Base-by-base conservation (phyloP, 163 green algal genomes). In the Chloromonas sp. region DNA sequence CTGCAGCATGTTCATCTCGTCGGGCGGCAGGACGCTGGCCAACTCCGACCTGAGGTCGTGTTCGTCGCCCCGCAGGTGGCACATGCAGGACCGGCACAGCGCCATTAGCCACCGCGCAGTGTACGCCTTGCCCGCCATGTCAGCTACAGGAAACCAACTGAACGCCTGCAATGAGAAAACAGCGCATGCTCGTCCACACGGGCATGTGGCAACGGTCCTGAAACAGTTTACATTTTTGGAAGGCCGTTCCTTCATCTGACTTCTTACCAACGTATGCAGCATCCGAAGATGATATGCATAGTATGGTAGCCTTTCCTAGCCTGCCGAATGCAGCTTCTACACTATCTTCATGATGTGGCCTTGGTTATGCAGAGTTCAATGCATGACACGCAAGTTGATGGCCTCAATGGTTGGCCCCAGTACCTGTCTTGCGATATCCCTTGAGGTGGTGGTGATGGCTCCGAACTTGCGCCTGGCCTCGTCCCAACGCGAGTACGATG, bases 371-470 rank as follows among this genome's bases (percentile, higher is more conserved):
- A 36, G 36, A 36, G 36, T 36, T 36, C 36, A 36, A 36, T 36
- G 36, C 36, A 36, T 36, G 36, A 36, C 36, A 36, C 36, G 36
- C 36, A 36, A 36, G 36, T 36, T 36, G 36, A 36, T 36, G 36
- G 36, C 36, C 36, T 36, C 36, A 36, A 36, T 36, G 36, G 36
- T 36, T 36, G 36, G 66, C 66, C 5, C 5, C 66, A 11, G 71
- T 60, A 82, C 89, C 89, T 92, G 89, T 36, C 89, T 78, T 59
- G 84, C 88, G 11, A 92, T 87, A 79, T 92, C 87, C 15, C 89
- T 79, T 61, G 84, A 84, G 0, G 84, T 82, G 60, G 86, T 91
- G 77, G 86, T 90, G 84, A 91, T 92, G 84, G 70, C 58, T 0
- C 90, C 90, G 80, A 91, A 91, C 14, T n/a, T 70, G 1, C 85